phyloP scores from a whole-genome alignment of 345 rosid genomes.

The Populus deltoides region DNA sequence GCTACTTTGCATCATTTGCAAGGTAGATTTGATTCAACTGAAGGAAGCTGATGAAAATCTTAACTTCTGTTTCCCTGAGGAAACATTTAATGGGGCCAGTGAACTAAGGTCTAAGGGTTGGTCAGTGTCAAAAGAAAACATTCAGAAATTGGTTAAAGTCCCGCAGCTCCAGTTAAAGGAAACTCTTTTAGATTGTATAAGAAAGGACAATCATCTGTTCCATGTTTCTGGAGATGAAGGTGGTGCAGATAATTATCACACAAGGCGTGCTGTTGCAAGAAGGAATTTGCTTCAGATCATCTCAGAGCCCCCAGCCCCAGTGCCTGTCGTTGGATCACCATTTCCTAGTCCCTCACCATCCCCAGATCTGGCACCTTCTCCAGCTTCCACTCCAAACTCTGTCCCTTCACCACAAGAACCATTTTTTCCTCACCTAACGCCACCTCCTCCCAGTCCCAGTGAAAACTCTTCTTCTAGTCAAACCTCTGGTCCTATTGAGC shows the following conservation, averaged over 20 bases:
- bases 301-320: slow-evolving; percentile 39
- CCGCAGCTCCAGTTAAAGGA: slow-evolving; percentile 43
- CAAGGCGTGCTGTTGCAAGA: slow-evolving; percentile 24
- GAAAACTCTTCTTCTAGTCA: slow-evolving; percentile 23
- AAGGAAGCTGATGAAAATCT: slow-evolving; percentile 48
- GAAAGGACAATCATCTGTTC: slow-evolving; percentile 38
- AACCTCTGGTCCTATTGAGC: slow-evolving; percentile 29
- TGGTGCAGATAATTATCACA: slow-evolving; percentile 32
- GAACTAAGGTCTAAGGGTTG: slow-evolving; percentile 21
- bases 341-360: slow-evolving; percentile 26
- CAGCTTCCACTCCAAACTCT: slow-evolving; percentile 2
- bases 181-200: slow-evolving; percentile 54
- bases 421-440: slow-evolving; percentile 33
- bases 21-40: slow-evolving; percentile 50
- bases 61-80: slow-evolving; percentile 41
- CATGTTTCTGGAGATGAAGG: slow-evolving; percentile 41
- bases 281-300: slow-evolving; percentile 31
- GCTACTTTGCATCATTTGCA: slow-evolving; percentile 54
- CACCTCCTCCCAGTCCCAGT: slow-evolving; percentile 24
- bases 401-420: slow-evolving; percentile 19
- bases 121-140: slow-evolving; percentile 30
- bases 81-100: slow-evolving; percentile 17
- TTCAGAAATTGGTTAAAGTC: slow-evolving; percentile 39
- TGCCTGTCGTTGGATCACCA: slow-evolving; percentile 25
- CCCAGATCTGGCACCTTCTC: slow-evolving; percentile 12